Conservation (phyloP, 2,329 filamentous ascomycete species). For the Apiospora marii region DNA sequence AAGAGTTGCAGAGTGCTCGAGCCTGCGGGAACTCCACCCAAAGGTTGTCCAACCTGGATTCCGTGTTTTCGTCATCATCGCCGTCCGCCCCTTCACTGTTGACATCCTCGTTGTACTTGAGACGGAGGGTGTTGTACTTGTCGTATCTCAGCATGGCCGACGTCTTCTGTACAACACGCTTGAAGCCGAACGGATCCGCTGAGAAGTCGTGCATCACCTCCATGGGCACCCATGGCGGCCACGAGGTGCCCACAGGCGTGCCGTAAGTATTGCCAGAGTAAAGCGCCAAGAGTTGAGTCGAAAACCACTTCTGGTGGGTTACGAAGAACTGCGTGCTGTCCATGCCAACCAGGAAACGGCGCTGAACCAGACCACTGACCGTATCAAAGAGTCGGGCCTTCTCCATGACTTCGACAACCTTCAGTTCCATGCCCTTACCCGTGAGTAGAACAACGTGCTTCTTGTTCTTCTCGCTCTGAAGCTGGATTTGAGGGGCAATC, state of each 20-base stretch:
- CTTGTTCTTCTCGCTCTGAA: constrained; percentile 97
- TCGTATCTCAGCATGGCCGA: constrained; percentile 94
- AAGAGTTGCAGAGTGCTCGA: constrained; percentile 93
- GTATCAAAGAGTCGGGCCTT: constrained; percentile 90
- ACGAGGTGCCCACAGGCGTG: constrained; percentile 81
- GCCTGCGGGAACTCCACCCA: constrained; percentile 97
- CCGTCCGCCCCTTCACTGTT: constrained; percentile 67
- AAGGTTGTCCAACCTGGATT: constrained; percentile 91
- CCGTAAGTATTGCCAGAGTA: constrained; percentile 96
- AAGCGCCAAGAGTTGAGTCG: constrained; percentile 83
- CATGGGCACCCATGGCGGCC: constrained; percentile 98
- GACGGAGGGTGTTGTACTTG: constrained; percentile 95
- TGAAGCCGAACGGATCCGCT: constrained; percentile 95
- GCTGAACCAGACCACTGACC: constrained; percentile 93
- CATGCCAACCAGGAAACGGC: constrained; percentile 93
- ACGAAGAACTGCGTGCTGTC: constrained; percentile 99
- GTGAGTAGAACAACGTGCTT: constrained; percentile 97
- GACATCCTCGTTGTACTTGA: constrained; percentile 97
- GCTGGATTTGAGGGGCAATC: constrained; percentile 96
- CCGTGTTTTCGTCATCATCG: constrained; percentile 63
- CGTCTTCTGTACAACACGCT: constrained; percentile 94
- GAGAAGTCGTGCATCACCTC: constrained; percentile 99
- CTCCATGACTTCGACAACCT: constrained; percentile 98
- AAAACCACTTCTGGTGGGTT: constrained; percentile 90
- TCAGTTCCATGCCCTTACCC: constrained; percentile 97